phyloP scores from a whole-genome alignment of 2,329 filamentous ascomycete genomes.

The Calonectria pseudoreteaudii region DNA sequence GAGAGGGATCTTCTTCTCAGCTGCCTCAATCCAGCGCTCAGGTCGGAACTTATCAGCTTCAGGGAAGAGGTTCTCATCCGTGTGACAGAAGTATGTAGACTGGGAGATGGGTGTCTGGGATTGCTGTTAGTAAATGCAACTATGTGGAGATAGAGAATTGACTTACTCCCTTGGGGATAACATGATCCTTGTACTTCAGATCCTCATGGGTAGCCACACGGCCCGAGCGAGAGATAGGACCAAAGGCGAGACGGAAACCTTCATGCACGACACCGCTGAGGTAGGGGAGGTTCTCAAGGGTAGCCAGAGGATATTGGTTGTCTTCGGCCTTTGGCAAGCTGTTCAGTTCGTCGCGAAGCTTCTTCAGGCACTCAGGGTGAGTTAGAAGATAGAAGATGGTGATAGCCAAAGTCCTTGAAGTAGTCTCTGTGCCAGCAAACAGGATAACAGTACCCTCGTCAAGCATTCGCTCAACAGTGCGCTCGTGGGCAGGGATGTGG shows the following conservation, averaged over 20 bases:
- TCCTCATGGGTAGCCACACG: background rate
- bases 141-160: background rate
- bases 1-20: background rate
- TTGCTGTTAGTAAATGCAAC: background rate
- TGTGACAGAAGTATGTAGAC: background rate
- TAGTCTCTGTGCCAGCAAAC: background rate
- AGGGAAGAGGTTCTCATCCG: background rate
- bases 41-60: background rate
- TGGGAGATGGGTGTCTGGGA: background rate
- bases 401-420: background rate
- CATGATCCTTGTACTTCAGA: background rate
- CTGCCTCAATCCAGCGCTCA: background rate
- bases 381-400: constrained; percentile 1
- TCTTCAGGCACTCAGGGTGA: background rate
- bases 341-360: background rate
- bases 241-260: background rate
- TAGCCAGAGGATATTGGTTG: background rate
- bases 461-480: background rate
- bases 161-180: background rate
- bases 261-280: background rate
- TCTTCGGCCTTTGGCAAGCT: background rate
- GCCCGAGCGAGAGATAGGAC: background rate
- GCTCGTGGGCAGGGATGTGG: background rate
- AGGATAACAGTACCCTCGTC: background rate
- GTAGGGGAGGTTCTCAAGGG: background rate